phyloP scores from a whole-genome alignment of 2,329 filamentous ascomycete genomes.

The Cercospora janseana region DNA sequence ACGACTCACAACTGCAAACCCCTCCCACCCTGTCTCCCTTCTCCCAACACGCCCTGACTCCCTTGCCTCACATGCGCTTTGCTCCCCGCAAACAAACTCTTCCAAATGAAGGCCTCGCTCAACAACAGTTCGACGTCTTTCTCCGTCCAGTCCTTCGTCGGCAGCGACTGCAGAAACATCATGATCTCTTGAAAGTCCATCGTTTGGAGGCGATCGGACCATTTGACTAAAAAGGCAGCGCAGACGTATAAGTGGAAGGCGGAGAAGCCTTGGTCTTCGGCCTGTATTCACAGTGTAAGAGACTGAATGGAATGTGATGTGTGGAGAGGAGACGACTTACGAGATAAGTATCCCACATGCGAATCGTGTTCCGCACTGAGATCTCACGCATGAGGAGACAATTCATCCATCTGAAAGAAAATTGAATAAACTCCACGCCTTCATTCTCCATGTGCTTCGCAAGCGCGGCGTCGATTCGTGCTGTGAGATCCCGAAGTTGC shows the following conservation, averaged over 20 bases:
- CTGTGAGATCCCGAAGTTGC: conserved; percentile 83
- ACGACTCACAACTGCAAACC: conserved; percentile 12
- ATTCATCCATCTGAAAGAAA: conserved; percentile 99
- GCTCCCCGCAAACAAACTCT: conserved; percentile 92
- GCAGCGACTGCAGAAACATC: conserved; percentile 97
- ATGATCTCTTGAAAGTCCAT: conserved; percentile 99
- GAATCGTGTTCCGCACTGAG: conserved; percentile 90
- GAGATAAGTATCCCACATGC: conserved; percentile 99
- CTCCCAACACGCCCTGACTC: conserved; percentile 13
- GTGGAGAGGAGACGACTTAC: conserved; percentile 53
- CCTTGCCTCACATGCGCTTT: conserved; percentile 69
- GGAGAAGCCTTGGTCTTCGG: conserved; percentile 97
- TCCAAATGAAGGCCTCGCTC: conserved; percentile 98
- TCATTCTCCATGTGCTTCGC: conserved; percentile 88
- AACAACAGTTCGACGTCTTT: conserved; percentile 96
- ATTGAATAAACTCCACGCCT: conserved; percentile 97
- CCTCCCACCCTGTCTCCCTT: conserved; percentile 17
- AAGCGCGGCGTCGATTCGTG: conserved; percentile 78
- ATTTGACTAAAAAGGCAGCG: conserved; percentile 95
- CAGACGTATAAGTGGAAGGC: conserved; percentile 98
- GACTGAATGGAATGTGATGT: neutral
- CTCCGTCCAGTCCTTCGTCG: conserved; percentile 91
- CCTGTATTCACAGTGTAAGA: conserved; percentile 54
- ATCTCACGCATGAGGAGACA: conserved; percentile 97
- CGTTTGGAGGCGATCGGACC: conserved; percentile 89